Percentiles rank a stretch among this genome's conserved stretches.
Conservation (phyloP, 1,284 basidiomycete species). For the Cryptococcus wingfieldii region DNA sequence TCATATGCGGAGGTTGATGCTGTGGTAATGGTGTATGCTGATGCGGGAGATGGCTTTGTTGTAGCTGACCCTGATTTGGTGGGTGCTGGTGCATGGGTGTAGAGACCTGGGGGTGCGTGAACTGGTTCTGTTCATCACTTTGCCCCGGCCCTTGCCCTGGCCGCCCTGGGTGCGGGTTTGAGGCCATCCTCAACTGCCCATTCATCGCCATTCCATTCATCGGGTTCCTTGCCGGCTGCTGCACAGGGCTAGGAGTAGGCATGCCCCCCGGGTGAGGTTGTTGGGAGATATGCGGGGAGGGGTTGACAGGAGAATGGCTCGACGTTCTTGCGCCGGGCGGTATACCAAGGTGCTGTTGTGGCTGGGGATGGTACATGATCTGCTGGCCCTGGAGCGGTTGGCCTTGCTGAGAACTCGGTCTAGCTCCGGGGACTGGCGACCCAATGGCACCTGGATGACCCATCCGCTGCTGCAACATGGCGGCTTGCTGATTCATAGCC, state of each 20-base stretch:
- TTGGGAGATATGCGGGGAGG: slow-evolving; percentile 30
- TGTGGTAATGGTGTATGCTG: slow-evolving; percentile 27
- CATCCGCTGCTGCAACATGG: slow-evolving; percentile 12
- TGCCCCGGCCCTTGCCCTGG: slow-evolving; percentile 15
- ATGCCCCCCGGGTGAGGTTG: slow-evolving; percentile 27
- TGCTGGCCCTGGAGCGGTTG: slow-evolving; percentile 5
- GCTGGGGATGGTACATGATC: slow-evolving; percentile 24
- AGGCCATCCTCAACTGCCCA: slow-evolving; percentile 27
- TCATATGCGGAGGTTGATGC: slow-evolving; percentile 13
- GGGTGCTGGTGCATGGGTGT: slow-evolving; percentile 5
- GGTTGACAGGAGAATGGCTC: slow-evolving; percentile 28
- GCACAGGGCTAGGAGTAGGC: slow-evolving; percentile 30
- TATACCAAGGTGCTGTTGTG: slow-evolving; percentile 19
- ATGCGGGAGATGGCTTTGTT: slow-evolving; percentile 5
- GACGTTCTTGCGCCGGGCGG: slow-evolving; percentile 22
- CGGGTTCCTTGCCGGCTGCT: slow-evolving; percentile 35
- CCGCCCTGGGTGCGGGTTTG: neutral
- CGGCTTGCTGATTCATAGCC: slow-evolving; percentile 14
- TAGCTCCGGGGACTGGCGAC: slow-evolving; percentile 21
- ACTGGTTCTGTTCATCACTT: neutral
- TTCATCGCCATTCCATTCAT: slow-evolving; percentile 27
- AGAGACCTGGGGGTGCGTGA: slow-evolving; percentile 1
- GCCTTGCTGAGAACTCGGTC: slow-evolving; percentile 17
- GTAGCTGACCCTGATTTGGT: slow-evolving; percentile 6
- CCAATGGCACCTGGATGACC: slow-evolving; percentile 8